Evolutionary conservation across 371 early-diverging fungal species (phyloP).

Genomic region (Mycotypha africana): DNA sequence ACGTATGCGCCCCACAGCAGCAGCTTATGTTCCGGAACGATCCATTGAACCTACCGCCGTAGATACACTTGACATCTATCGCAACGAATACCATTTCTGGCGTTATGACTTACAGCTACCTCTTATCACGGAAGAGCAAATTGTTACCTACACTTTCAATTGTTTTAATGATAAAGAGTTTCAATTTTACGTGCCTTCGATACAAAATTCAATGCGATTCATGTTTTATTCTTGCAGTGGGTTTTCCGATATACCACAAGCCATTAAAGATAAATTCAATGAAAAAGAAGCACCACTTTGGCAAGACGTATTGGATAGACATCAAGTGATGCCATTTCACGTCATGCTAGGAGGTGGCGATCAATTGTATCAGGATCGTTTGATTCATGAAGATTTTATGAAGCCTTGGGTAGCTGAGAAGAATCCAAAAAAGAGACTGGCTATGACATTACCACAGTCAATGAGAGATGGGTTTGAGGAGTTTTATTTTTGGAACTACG

Average conservation of each 20-base stretch:
- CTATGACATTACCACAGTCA: conserved; percentile 40
- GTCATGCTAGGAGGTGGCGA: conserved; percentile 84
- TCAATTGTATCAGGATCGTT: conserved; percentile 64
- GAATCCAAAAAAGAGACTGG: conserved; percentile 28
- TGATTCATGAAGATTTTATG: conserved; percentile 37
- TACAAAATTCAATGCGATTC: conserved; percentile 45
- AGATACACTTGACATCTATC: conserved; percentile 23
- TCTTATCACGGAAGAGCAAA: too few relatives aligned
- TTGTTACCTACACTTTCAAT: too few relatives aligned
- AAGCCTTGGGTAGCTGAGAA: conserved; percentile 39
- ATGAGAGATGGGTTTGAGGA: conserved; percentile 54
- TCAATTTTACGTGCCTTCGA: conserved; percentile 33
- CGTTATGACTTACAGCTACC: conserved; percentile 31
- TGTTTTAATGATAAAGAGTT: too few relatives aligned
- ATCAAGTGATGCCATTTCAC: conserved; percentile 65
- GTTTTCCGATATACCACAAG: conserved; percentile 53
- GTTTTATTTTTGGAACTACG: conserved; percentile 75
- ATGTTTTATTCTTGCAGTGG: conserved; percentile 70
- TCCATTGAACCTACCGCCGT: conserved; percentile 4
- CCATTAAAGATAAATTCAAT: conserved; percentile 29
- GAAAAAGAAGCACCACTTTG: conserved; percentile 64
- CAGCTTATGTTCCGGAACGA: too few relatives aligned
- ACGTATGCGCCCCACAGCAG: too few relatives aligned
- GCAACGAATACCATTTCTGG: conserved; percentile 30
- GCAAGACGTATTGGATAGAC: conserved; percentile 74